Conservation (phyloP, 495 filamentous ascomycete genomes). For the Daldinia loculata region DNA sequence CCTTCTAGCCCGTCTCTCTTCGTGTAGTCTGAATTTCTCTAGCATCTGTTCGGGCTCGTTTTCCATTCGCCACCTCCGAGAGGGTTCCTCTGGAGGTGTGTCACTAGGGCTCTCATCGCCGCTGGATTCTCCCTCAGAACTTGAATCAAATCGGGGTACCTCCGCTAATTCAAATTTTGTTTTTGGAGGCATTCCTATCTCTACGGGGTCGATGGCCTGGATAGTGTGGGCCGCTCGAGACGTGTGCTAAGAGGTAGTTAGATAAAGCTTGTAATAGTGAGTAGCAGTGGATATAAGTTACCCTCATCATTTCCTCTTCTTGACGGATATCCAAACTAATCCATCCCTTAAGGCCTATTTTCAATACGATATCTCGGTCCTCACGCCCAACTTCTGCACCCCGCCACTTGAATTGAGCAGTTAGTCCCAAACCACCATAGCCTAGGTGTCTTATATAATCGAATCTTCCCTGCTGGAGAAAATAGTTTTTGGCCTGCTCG, state of each 20-base stretch:
- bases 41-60: background rate
- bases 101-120: slow-evolving; percentile 2
- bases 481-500: background rate
- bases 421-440: slow-evolving; percentile 19
- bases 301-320: slow-evolving; percentile 12
- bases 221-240: slow-evolving; percentile 28
- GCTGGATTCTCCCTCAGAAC: slow-evolving; percentile 13
- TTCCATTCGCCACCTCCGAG: background rate
- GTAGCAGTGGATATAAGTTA: background rate
- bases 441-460: slow-evolving; percentile 2
- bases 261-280: background rate
- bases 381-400: background rate
- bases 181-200: background rate
- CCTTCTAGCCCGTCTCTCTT: background rate
- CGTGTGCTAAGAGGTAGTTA: slow-evolving; percentile 16
- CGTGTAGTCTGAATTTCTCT: background rate
- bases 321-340: background rate
- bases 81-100: background rate
- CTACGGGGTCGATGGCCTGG: slow-evolving; percentile 7
- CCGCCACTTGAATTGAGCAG: slow-evolving; percentile 7
- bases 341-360: slow-evolving; percentile 9
- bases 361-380: slow-evolving; percentile 10
- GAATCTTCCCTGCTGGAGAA: background rate
- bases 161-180: background rate
- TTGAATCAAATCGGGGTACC: background rate